Base-by-base conservation (phyloP, 1,284 basidiomycete genomes). In the Xerocomus amazonicus region DNA sequence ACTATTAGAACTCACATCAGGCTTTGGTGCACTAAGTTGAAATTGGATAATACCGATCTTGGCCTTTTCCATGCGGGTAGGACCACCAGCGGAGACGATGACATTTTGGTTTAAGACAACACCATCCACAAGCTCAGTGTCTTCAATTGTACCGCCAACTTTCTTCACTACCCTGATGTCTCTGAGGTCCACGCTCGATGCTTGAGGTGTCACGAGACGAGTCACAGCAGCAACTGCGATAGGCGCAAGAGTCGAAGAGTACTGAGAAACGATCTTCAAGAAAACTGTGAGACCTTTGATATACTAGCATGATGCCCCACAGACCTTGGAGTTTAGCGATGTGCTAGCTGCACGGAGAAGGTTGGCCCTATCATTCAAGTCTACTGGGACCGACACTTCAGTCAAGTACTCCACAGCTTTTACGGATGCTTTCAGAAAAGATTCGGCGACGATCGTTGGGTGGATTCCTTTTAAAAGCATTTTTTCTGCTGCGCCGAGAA, bases 21-120 rank as follows among this genome's bases (percentile, higher is more conserved):
- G 97, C 73, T 99, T 99, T 17, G 97, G 97, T 44, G 93, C 92
- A 60, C 88, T 92, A 47, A 99, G 80, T 72, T 99, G 97, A 82
- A 99, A 99, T 70, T 99, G 97, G 59, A 98, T 93, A 56, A 99
- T 84, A 39, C 88, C 97, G 64, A 99, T 98, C 76, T 97, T 98
- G 43, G 97, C 97, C 73, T 98, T 99, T 70, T 99, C 96, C 72
- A 99, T 86, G 49, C 97, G 81, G 8, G 90, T 92, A 7, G 94
- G 96, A 36, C 97, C 97, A 53, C 95, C 95, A 47, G 90, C 93
- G 43, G 89, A 81, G 10, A 83, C 80, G 52, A 98, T 84, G 42
- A 96, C 95, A 59, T 90, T 94, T 75, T 99, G 97, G 69, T 97
- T 94, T 54, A 99, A 77, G 7, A 97, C 94, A 46, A 99, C 87